These are phyloP conservation scores for Huntiella savannae DNA, from an alignment of 2,329 filamentous ascomycete species.

Conservation along the genomic window DNA sequence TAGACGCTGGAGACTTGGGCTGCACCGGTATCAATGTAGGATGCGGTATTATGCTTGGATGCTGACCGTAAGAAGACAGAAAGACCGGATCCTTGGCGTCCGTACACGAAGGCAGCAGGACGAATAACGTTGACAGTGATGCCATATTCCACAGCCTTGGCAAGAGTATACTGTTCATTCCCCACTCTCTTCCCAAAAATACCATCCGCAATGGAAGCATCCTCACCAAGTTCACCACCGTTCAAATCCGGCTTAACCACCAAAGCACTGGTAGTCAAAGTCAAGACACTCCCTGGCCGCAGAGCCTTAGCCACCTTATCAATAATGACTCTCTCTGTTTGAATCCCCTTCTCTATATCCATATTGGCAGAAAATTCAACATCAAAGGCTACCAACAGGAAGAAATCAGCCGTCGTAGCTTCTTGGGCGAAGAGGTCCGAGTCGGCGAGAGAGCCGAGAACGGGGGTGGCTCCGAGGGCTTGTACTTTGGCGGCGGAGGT, in stretches of 20 bases:
- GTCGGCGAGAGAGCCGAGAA: conserved; percentile 22
- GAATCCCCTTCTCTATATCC: conserved; percentile 15
- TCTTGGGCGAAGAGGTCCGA: conserved; percentile 21
- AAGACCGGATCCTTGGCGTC: conserved; percentile 22
- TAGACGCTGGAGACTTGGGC: conserved; percentile 19
- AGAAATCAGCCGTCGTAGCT: conserved; percentile 22
- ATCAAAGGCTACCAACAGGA: conserved; percentile 24
- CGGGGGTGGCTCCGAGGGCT: conserved; percentile 20
- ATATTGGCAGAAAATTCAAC: conserved; percentile 17
- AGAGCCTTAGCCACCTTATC: conserved; percentile 20
- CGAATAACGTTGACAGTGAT: conserved; percentile 21
- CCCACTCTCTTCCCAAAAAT: conserved; percentile 15
- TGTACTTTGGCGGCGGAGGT: conserved; percentile 19
- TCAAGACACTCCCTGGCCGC: conserved; percentile 19
- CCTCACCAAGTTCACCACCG: conserved; percentile 17
- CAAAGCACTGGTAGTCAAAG: conserved; percentile 19
- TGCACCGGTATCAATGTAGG: conserved; percentile 17
- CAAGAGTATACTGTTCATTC: conserved; percentile 18
- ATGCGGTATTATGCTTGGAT: conserved; percentile 15
- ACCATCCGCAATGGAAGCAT: conserved; percentile 13
- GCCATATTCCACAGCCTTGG: conserved; percentile 15
- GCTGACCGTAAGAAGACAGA: conserved; percentile 16
- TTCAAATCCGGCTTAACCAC: conserved; percentile 13
- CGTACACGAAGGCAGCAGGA: conserved; percentile 26
- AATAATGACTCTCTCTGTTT: conserved; percentile 19